These are phyloP conservation scores for Mucor circinelloides DNA, from an alignment of 371 early-diverging fungal species.

Conservation along the genomic window DNA sequence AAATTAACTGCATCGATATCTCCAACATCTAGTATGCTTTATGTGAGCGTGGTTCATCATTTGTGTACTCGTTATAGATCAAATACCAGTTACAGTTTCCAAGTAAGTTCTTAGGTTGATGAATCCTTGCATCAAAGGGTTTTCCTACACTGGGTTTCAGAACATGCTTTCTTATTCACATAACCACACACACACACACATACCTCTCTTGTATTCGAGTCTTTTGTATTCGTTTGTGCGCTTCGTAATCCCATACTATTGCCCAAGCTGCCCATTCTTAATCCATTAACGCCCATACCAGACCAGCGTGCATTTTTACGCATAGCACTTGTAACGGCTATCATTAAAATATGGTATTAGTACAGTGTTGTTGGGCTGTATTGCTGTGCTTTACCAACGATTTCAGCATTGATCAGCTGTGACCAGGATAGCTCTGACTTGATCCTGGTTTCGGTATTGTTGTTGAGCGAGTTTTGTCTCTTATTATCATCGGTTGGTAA, in stretches of 20 bases:
- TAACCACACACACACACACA: background rate
- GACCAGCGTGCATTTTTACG: conserved; percentile 88
- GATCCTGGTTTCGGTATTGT: background rate
- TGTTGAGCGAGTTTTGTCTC: background rate
- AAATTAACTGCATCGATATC: conserved; percentile 77
- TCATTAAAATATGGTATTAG: background rate
- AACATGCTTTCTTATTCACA: too few species aligned
- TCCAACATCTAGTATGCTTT: conserved; percentile 32
- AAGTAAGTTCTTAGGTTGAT: conserved; percentile 66
- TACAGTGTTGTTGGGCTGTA: background rate
- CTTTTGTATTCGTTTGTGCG: conserved; percentile 39
- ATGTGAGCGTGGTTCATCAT: too few species aligned
- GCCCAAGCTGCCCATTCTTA: conserved; percentile 67
- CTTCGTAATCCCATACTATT: conserved; percentile 68
- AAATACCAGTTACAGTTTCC: conserved; percentile 60
- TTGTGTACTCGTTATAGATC: too few species aligned
- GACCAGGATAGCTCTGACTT: conserved; percentile 71
- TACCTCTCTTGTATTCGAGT: conserved; percentile 20
- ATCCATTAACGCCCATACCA: conserved; percentile 62
- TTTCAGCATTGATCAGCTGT: conserved; percentile 82
- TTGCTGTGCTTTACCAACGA: conserved; percentile 48
- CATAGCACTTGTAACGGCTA: conserved; percentile 79
- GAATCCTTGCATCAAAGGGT: conserved; percentile 75
- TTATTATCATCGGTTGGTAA: background rate
- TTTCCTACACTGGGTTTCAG: conserved; percentile 46